Conservation (phyloP, 768 basidiomycete genomes). For the Auriscalpium microsporum region DNA sequence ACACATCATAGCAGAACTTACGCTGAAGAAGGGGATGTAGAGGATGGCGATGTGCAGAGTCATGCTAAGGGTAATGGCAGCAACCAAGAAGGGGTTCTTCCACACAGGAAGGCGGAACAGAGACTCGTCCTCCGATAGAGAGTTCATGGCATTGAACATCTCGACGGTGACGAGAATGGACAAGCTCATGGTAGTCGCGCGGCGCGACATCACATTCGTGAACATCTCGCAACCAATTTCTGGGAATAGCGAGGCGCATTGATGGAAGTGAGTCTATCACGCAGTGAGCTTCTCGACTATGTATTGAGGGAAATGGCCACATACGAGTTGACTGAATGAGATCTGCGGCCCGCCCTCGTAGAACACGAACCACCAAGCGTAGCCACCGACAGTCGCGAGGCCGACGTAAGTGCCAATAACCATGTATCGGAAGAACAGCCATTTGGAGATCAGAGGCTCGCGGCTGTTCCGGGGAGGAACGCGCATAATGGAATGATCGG, state of each 20-base stretch:
- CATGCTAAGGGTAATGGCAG: conserved; percentile 86
- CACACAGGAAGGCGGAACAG: conserved; percentile 82
- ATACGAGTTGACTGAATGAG: conserved; percentile 82
- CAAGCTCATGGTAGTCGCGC: conserved; percentile 91
- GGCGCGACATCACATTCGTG: conserved; percentile 74
- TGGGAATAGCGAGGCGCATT: conserved; percentile 76
- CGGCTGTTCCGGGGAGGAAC: conserved; percentile 84
- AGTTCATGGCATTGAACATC: conserved; percentile 99
- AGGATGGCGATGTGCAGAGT: conserved; percentile 87
- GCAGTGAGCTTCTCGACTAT: neutral
- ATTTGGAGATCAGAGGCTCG: conserved; percentile 85
- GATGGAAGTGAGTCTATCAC: conserved; percentile 90
- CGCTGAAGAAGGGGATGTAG: conserved; percentile 95
- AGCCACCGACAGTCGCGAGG: conserved; percentile 90
- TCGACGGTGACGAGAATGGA: conserved; percentile 94
- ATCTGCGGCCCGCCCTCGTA: conserved; percentile 90
- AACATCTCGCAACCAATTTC: conserved; percentile 96
- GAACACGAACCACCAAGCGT: conserved; percentile 98
- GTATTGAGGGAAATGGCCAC: conserved; percentile 23
- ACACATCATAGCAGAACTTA: conserved; percentile 28
- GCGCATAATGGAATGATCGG: conserved; percentile 95
- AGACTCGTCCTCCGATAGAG: conserved; percentile 94
- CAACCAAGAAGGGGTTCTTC: conserved; percentile 92
- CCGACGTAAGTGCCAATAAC: conserved; percentile 92
- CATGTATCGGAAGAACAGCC: conserved; percentile 96